Evolutionary conservation across 805 yeast species (phyloP).

Genomic region (Candida xyloterini): DNA sequence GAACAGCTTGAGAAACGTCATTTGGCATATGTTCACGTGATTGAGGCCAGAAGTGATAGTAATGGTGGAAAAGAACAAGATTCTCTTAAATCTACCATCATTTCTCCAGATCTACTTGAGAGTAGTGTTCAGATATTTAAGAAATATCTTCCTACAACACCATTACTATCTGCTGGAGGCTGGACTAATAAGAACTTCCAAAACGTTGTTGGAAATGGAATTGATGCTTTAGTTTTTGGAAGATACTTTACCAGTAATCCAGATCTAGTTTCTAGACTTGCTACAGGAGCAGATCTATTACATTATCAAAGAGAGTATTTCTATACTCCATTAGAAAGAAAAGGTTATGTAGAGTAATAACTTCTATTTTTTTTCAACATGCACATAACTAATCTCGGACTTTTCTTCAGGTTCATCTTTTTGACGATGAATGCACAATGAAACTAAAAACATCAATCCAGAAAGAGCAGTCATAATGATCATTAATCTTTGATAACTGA

Average conservation of each 20-base stretch:
- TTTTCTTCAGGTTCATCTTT: constrained; percentile 10
- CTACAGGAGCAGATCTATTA: constrained; percentile 38
- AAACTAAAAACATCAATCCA: constrained; percentile 16
- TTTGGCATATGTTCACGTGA: constrained; percentile 37
- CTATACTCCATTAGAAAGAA: constrained; percentile 32
- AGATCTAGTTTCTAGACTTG: constrained; percentile 46
- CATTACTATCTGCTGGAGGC: constrained; percentile 29
- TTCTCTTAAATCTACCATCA: constrained; percentile 16
- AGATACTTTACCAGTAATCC: constrained; percentile 54
- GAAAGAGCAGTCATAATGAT: constrained; percentile 15
- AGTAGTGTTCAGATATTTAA: constrained; percentile 13
- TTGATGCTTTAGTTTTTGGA: constrained; percentile 39
- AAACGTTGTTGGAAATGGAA: constrained; percentile 5
- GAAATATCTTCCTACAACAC: constrained; percentile 28
- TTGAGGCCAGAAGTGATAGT: constrained; percentile 36
- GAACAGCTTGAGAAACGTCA: constrained; percentile 32
- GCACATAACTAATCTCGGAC: too few species aligned
- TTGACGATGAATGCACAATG: constrained; percentile 3
- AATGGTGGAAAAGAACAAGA: constrained; percentile 27
- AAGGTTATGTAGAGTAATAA: constrained; percentile 41
- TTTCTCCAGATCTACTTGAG: constrained; percentile 23
- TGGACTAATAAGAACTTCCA: constrained; percentile 27
- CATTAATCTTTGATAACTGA: constrained; percentile 14
- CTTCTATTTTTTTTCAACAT: not conserved
- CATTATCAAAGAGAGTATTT: constrained; percentile 48